Conservation (phyloP, 2,329 filamentous ascomycete species). For the Pyrenochaeta sp. region DNA sequence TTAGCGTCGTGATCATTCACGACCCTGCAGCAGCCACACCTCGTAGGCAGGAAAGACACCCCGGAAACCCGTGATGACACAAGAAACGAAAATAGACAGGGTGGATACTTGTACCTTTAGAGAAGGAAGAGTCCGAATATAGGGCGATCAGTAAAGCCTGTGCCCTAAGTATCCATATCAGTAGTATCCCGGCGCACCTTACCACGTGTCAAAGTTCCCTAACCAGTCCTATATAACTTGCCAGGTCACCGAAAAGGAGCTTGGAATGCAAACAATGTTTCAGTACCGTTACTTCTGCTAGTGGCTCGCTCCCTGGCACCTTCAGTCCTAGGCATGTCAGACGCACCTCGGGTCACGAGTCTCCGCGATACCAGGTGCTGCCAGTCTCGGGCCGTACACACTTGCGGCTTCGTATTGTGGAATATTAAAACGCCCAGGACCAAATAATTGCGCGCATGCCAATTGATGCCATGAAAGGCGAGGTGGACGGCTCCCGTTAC, state of each 20-base stretch:
- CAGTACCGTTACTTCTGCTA: slow-evolving; percentile 23
- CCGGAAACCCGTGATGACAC: slow-evolving; percentile 24
- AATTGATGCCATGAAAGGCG: neutral
- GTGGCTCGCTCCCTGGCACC: slow-evolving; percentile 10
- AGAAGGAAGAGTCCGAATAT: slow-evolving; percentile 6
- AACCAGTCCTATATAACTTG: slow-evolving; percentile 41
- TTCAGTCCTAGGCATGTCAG: slow-evolving; percentile 1
- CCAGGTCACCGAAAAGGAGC: slow-evolving; percentile 29
- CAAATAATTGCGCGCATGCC: neutral
- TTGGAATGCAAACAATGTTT: slow-evolving; percentile 45
- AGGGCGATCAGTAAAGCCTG: slow-evolving; percentile 9
- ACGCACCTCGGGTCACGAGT: neutral
- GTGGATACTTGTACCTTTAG: slow-evolving; percentile 8
- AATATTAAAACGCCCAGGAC: no score
- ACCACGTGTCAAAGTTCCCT: slow-evolving; percentile 44
- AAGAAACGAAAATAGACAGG: slow-evolving; percentile 7
- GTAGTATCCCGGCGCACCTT: slow-evolving; percentile 33
- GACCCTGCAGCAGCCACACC: slow-evolving; percentile 33
- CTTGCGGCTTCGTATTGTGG: neutral
- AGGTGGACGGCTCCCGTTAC: neutral
- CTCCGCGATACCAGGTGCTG: neutral
- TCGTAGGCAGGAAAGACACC: slow-evolving; percentile 28
- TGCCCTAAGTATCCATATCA: slow-evolving; percentile 14
- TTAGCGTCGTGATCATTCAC: slow-evolving; percentile 19
- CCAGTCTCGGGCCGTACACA: slow-evolving; percentile 1